Percentiles rank a stretch among this genome's conserved stretches.
Evolutionary conservation across 1,139 yeast genomes (phyloP).

Genomic region (Suhomyces anneliseae): DNA sequence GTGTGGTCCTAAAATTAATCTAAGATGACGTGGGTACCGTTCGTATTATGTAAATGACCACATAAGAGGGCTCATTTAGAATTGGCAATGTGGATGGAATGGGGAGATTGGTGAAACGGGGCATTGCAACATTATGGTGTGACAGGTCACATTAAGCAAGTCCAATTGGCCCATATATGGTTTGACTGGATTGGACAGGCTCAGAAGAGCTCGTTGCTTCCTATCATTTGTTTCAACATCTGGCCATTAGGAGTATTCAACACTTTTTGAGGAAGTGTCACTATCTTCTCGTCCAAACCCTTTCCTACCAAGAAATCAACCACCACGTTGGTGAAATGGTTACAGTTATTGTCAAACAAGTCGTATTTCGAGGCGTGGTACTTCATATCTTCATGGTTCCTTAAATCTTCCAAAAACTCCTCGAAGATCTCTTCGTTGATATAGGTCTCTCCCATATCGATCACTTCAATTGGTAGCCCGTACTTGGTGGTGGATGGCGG

Average conservation of each 20-base stretch:
- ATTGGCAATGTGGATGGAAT: no score
- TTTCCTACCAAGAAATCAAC: conserved; percentile 61
- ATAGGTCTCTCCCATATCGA: conserved; percentile 55
- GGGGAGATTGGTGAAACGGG: no score
- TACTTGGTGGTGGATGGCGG: conserved; percentile 58
- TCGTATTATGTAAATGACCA: no score
- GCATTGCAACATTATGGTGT: no score
- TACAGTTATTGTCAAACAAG: conserved; percentile 66
- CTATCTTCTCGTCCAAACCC: conserved; percentile 48
- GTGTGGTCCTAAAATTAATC: no score
- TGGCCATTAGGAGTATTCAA: conserved; percentile 61
- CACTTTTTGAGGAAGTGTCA: conserved; percentile 56
- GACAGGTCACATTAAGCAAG: no score
- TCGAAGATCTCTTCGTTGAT: conserved; percentile 52
- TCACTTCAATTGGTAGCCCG: conserved; percentile 55
- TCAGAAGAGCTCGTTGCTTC: conserved; percentile 13
- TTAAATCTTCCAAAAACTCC: conserved; percentile 54
- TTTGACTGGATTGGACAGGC: no score
- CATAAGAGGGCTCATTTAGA: no score
- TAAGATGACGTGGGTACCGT: no score
- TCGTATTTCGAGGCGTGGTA: conserved; percentile 54
- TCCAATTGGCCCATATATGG: no score
- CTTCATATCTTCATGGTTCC: conserved; percentile 35
- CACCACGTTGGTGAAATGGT: conserved; percentile 61
- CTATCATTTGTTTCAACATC: conserved; percentile 37